phyloP scores from a whole-genome alignment of 345 rosid genomes.

The Triadica sebifera region DNA sequence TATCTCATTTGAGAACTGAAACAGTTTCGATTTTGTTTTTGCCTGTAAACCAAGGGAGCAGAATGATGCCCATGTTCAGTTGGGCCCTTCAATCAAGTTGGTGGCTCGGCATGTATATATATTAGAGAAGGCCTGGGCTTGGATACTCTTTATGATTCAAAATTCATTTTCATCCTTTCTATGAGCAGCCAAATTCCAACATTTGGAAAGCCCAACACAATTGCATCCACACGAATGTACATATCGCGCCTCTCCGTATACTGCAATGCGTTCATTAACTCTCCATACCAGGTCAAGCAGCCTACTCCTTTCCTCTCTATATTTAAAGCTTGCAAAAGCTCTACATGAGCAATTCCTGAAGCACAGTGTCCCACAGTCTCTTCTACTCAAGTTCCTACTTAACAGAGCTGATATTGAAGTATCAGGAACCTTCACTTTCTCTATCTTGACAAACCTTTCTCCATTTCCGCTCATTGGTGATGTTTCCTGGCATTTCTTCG shows the following conservation, averaged over 20 bases:
- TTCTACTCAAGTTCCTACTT: neutral
- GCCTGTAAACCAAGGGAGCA: no score
- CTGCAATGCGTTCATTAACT: slow-evolving; percentile 39
- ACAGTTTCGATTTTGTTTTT: no score
- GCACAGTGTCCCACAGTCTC: slow-evolving; percentile 28
- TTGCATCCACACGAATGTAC: slow-evolving; percentile 43
- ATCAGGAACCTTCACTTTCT: slow-evolving; percentile 22
- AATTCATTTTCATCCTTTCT: no score
- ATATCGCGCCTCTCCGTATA: slow-evolving; percentile 45
- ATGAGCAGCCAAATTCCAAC: no score
- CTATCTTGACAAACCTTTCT: slow-evolving; percentile 45
- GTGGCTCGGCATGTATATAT: no score
- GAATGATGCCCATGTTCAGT: no score
- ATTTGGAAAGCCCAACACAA: slow-evolving; percentile 45
- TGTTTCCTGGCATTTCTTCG: slow-evolving; percentile 22
- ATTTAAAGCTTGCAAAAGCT: slow-evolving; percentile 48
- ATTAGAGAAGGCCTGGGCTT: no score
- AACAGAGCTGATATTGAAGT: neutral
- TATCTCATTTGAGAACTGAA: no score
- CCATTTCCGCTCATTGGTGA: slow-evolving; percentile 10
- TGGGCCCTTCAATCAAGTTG: no score
- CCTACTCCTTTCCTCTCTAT: slow-evolving; percentile 37
- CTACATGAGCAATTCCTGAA: slow-evolving; percentile 42
- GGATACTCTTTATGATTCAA: no score
- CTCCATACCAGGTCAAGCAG: slow-evolving; percentile 52